Evolutionary conservation across 2,329 filamentous ascomycete species (phyloP), one percentile per base, ranked within the genome.

Genomic region (Exophiala sp.): DNA sequence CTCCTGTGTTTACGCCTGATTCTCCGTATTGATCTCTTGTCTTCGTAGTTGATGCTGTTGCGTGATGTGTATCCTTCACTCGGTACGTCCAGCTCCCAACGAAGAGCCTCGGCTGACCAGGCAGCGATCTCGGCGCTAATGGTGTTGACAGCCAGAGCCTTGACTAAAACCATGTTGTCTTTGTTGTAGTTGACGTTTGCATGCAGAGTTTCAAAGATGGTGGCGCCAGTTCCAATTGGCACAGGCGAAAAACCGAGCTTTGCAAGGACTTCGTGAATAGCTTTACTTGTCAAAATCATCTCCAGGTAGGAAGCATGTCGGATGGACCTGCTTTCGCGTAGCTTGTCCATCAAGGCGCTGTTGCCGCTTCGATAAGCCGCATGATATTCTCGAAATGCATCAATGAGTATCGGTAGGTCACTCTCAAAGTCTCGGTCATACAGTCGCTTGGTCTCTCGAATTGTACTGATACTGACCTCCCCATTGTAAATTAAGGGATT

Each of bases 301-400:
- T 61, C 58, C 34, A 47, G 33, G 35, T 58, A 61, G n/a, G 53
- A 38, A 21, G 50, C 49, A 35, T 54, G 52, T 18, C 52, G 38
- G 16, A 61, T 52, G 42, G 35, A 45, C 14, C 52, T 45, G n/a
- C 41, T 51, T 10, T 54, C 41, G 8, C 32, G 32, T 14, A 61
- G 40, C 8, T 47, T 40, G 9, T 44, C 33, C 41, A 58, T 34
- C n/a, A 43, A 43, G 8, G 14, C 35, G 8, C 5, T 16, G 24
- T 54, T 33, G 8, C 47, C 50, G n/a, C 55, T 50, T 32, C 33
- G 35, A n/a, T 34, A 29, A 33, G 55, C 58, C 8, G 35, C 52
- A 35, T 58, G 51, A 34, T 54, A 58, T 18, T 58, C 47, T 51
- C 45, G 33, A 41, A 60, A 58, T 6, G 58, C 58, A 12, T 56